phyloP scores from a whole-genome alignment of 2,329 filamentous ascomycete genomes.

The Alternaria gaisen region DNA sequence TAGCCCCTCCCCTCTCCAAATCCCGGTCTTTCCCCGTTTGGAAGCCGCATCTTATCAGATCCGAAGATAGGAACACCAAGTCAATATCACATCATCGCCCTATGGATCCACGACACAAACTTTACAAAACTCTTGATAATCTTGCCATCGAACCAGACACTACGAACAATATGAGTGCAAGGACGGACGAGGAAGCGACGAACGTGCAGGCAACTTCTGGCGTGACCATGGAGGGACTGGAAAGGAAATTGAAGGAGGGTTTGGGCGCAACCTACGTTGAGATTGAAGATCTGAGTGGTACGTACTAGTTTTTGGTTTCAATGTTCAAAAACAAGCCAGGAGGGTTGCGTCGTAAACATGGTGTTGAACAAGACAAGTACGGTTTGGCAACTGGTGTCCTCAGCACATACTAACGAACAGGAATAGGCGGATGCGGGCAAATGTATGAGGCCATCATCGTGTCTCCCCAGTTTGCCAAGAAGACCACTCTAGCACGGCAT shows the following conservation, averaged over 20 bases:
- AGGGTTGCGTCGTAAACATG: no score
- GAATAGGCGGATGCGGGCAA: constrained; percentile 72
- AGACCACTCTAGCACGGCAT: constrained; percentile 80
- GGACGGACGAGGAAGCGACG: constrained; percentile 53
- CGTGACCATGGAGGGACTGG: constrained; percentile 78
- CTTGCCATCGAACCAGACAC: constrained; percentile 30
- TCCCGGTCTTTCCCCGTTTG: constrained; percentile 17
- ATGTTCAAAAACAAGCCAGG: background rate
- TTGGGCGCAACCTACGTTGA: constrained; percentile 82
- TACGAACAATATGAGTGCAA: constrained; percentile 53
- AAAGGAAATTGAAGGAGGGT: constrained; percentile 71
- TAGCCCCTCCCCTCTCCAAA: constrained; percentile 19
- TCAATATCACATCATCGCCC: constrained; percentile 25
- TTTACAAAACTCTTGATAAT: constrained; percentile 44
- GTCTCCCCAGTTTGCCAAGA: constrained; percentile 60
- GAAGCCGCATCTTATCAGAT: constrained; percentile 47
- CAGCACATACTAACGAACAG: constrained; percentile 23
- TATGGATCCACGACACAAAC: constrained; percentile 49
- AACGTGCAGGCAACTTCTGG: constrained; percentile 65
- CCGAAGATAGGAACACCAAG: constrained; percentile 34
- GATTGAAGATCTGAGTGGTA: constrained; percentile 93
- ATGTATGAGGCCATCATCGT: constrained; percentile 76
- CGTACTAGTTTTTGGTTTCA: constrained; percentile 32
- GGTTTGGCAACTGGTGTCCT: background rate
- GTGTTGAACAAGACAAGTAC: background rate